Conservation (phyloP, 2,329 filamentous ascomycete genomes). For the Colletotrichum tabaci region DNA sequence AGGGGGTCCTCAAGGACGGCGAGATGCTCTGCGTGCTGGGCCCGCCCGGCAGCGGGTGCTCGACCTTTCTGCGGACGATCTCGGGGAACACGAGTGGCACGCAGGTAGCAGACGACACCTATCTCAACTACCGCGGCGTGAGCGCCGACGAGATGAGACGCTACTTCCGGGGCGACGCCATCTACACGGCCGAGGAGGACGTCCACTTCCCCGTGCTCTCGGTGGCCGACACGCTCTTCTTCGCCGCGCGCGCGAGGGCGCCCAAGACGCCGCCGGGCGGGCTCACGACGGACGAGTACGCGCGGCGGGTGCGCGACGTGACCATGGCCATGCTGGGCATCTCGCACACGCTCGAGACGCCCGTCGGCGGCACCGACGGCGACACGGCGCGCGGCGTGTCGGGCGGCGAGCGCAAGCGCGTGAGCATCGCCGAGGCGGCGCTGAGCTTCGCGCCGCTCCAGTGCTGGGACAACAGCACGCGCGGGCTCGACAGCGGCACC, state of each 20-base stretch:
- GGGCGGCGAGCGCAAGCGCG: slow-evolving; percentile 79
- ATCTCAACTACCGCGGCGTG: slow-evolving; percentile 40
- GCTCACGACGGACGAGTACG: slow-evolving; percentile 58
- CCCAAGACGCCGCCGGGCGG: slow-evolving; percentile 65
- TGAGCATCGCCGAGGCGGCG: slow-evolving; percentile 79
- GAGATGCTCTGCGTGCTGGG: slow-evolving; percentile 73
- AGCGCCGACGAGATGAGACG: slow-evolving; percentile 38
- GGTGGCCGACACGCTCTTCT: slow-evolving; percentile 74
- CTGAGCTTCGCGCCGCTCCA: slow-evolving; percentile 62
- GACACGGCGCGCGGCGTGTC: slow-evolving; percentile 75
- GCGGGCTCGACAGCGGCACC: slow-evolving; percentile 76
- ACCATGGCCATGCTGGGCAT: slow-evolving; percentile 83
- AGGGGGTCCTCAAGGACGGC: slow-evolving; percentile 66
- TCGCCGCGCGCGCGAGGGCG: slow-evolving; percentile 69
- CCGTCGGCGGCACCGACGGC: slow-evolving; percentile 74
- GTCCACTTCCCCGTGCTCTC: slow-evolving; percentile 72
- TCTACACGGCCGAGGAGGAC: slow-evolving; percentile 78
- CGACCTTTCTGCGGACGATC: slow-evolving; percentile 78
- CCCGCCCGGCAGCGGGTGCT: slow-evolving; percentile 71
- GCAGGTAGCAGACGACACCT: slow-evolving; percentile 45
- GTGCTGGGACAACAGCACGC: slow-evolving; percentile 80
- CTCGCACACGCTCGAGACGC: slow-evolving; percentile 77
- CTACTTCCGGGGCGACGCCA: slow-evolving; percentile 69
- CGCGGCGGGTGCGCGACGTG: slow-evolving; percentile 73
- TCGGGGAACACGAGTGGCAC: slow-evolving; percentile 76